A percentile compares a stretch with the other conserved stretches of the same genome.
Conservation (phyloP, 495 filamentous ascomycete species). For the Parmelia sp. region DNA sequence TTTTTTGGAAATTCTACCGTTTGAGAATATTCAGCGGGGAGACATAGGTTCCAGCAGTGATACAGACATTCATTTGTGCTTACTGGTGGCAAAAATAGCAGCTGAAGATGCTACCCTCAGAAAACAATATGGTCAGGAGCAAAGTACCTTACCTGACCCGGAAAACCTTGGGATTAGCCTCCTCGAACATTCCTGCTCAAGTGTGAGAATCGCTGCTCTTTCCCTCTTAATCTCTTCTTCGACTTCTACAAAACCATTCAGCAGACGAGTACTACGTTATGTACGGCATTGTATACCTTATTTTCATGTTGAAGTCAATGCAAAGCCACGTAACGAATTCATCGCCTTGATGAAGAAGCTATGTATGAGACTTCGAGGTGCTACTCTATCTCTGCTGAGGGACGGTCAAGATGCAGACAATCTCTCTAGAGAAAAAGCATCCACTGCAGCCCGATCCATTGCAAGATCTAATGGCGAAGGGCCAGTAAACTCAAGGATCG, state of each 20-base stretch:
- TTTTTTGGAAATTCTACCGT: constrained; percentile 47
- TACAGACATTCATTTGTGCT: constrained; percentile 46
- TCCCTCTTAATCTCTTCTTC: constrained; percentile 66
- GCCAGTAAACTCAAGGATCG: background rate
- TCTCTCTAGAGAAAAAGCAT: background rate
- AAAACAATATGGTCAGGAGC: background rate
- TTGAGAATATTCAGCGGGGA: constrained; percentile 34
- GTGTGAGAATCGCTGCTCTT: constrained; percentile 65
- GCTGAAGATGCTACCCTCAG: constrained; percentile 31
- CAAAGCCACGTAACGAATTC: constrained; percentile 72
- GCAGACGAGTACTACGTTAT: constrained; percentile 28
- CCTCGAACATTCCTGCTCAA: constrained; percentile 54
- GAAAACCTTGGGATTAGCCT: constrained; percentile 46
- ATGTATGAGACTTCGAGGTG: constrained; percentile 41
- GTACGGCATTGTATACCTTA: constrained; percentile 53
- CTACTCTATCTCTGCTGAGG: constrained; percentile 7
- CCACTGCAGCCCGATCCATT: background rate
- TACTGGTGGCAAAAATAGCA: constrained; percentile 59
- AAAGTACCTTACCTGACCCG: constrained; percentile 1
- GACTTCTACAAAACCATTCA: constrained; percentile 62
- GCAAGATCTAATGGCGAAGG: background rate
- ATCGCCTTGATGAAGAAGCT: constrained; percentile 61
- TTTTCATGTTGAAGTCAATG: constrained; percentile 76
- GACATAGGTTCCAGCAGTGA: constrained; percentile 39
- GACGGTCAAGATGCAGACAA: background rate